phyloP scores from a whole-genome alignment of 176 grass and related monocot genomes.

The sorghum (Sorghum bicolor) region DNA sequence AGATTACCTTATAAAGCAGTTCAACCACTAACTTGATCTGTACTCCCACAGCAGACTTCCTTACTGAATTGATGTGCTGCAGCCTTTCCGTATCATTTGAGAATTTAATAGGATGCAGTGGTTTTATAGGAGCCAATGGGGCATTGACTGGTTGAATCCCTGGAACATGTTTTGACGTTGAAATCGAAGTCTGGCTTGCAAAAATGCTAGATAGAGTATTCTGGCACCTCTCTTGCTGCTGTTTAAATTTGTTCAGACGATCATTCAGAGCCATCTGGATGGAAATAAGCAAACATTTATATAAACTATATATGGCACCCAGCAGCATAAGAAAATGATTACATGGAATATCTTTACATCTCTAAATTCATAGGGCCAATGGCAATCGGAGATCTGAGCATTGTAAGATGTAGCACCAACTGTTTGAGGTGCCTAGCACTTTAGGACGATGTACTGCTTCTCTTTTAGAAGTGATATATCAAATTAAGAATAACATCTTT shows the following conservation, averaged over 20 bases:
- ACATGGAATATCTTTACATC: not conserved
- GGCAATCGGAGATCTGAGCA: not conserved
- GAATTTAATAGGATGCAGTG: conserved; percentile 49
- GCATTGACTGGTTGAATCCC: conserved; percentile 31
- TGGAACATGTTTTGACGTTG: conserved; percentile 28
- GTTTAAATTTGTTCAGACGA: conserved; percentile 69
- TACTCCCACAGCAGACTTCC: conserved; percentile 65
- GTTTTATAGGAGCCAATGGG: conserved; percentile 35
- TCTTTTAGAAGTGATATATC: not conserved
- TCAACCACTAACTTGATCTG: conserved; percentile 78
- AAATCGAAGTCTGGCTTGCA: conserved; percentile 31
- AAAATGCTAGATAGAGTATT: conserved; percentile 62
- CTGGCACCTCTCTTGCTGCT: conserved; percentile 73
- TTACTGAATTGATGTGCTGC: conserved; percentile 63
- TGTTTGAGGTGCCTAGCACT: not conserved
- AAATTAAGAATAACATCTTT: not conserved
- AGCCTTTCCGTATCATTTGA: conserved; percentile 77
- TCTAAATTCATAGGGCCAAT: not conserved
- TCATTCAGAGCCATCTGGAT: conserved; percentile 59
- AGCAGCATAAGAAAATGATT: not conserved
- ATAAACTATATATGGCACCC: not conserved
- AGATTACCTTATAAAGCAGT: conserved; percentile 65
- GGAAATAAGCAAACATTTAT: not conserved
- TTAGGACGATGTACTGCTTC: not conserved
- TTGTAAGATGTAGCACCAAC: not conserved